Percentiles rank a stretch among this genome's conserved stretches.
phyloP scores from a whole-genome alignment of 495 filamentous ascomycete species.

The Melanomma pulvis-pyrius region DNA sequence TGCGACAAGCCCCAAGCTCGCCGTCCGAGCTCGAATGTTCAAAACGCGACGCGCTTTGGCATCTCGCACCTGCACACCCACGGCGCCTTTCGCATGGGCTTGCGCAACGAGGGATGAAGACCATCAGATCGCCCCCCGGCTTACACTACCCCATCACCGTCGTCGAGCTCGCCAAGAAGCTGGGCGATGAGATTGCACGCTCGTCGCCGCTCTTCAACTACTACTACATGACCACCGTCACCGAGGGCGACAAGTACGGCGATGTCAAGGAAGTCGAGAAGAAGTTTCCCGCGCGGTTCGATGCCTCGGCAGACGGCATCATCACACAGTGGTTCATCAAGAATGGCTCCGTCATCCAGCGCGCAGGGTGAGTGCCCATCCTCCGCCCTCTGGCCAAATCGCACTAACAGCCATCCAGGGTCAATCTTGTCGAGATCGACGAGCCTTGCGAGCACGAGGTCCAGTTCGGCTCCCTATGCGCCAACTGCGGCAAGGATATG shows the following conservation, averaged over 20 bases:
- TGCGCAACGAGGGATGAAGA: slow-evolving; percentile 45
- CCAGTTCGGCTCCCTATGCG: slow-evolving; percentile 88
- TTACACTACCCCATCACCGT: slow-evolving; percentile 96
- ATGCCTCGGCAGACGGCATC: slow-evolving; percentile 78
- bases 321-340: slow-evolving; percentile 74
- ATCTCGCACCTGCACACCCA: background rate
- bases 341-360: slow-evolving; percentile 68
- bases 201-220: slow-evolving; percentile 80
- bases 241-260: slow-evolving; percentile 71
- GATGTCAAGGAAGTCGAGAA: slow-evolving; percentile 68
- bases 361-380: slow-evolving; percentile 28
- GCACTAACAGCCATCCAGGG: slow-evolving; percentile 39
- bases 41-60: slow-evolving; percentile 26
- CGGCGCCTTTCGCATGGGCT: slow-evolving; percentile 29
- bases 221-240: slow-evolving; percentile 74
- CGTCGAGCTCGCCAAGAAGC: slow-evolving; percentile 76
- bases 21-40: slow-evolving; percentile 25
- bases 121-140: slow-evolving; percentile 54
- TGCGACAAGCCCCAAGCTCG: background rate
- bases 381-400: slow-evolving; percentile 28
- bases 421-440: slow-evolving; percentile 73
- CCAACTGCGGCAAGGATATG: slow-evolving; percentile 96
- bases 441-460: slow-evolving; percentile 90
- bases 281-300: slow-evolving; percentile 73
- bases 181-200: slow-evolving; percentile 72